phyloP scores from a whole-genome alignment of 2,329 filamentous ascomycete genomes.

The Onygenales sp. region DNA sequence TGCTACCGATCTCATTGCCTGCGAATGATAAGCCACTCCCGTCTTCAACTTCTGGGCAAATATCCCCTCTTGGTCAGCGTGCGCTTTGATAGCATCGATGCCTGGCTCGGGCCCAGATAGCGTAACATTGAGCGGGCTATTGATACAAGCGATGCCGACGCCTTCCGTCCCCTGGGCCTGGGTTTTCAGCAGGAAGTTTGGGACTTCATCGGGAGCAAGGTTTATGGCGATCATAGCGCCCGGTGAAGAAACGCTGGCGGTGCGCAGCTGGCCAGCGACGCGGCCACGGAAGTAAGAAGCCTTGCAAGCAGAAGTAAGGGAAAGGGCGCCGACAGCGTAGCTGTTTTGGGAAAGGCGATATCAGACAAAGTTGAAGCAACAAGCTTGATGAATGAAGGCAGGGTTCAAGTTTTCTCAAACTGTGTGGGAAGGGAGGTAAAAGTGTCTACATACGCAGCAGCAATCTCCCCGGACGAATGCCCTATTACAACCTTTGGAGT shows the following conservation, averaged over 20 bases:
- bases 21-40: constrained; percentile 46
- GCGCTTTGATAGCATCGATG: constrained; percentile 34
- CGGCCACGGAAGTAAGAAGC: constrained; percentile 11
- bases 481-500: constrained; percentile 12
- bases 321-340: constrained; percentile 13
- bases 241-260: background rate
- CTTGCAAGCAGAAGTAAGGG: constrained; percentile 6
- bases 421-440: background rate
- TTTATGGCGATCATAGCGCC: constrained; percentile 14
- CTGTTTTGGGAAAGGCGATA: constrained; percentile 7
- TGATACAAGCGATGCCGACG: constrained; percentile 32
- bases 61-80: constrained; percentile 34
- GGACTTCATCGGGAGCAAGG: constrained; percentile 1
- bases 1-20: constrained; percentile 44
- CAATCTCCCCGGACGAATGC: constrained; percentile 21
- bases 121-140: constrained; percentile 45
- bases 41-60: constrained; percentile 43
- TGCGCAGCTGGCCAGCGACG: background rate
- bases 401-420: background rate
- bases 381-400: background rate
- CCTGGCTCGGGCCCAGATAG: constrained; percentile 41
- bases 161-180: background rate
- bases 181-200: constrained; percentile 2
- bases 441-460: constrained; percentile 17
- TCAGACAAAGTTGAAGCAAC: background rate